phyloP scores from a whole-genome alignment of 139 green algal species.

The Bryopsis sp. region DNA sequence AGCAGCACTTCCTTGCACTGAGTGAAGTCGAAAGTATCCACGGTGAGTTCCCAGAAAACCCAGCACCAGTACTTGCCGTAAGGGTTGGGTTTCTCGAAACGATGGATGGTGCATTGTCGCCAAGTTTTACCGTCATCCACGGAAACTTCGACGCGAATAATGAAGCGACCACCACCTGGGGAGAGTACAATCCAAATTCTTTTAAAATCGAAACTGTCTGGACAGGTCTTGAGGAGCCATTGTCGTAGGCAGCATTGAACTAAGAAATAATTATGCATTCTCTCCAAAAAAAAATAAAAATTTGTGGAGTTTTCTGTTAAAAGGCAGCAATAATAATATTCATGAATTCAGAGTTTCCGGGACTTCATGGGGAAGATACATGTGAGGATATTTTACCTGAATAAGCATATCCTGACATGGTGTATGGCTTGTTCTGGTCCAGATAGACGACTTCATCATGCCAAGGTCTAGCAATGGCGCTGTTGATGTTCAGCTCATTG shows the following conservation, averaged over 20 bases:
- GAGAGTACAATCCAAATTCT: too few relatives aligned
- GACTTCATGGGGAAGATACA: too few relatives aligned
- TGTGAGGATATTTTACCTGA: too few relatives aligned
- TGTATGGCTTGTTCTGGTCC: conserved; percentile 40
- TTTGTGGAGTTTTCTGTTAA: too few relatives aligned
- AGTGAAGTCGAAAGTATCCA: conserved; percentile 55
- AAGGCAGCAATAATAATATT: too few relatives aligned
- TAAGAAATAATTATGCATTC: too few relatives aligned
- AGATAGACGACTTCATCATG: conserved; percentile 83
- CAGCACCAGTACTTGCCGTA: conserved; percentile 84
- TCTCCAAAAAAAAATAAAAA: too few relatives aligned
- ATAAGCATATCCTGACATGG: conserved; percentile 76
- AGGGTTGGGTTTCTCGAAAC: conserved; percentile 49
- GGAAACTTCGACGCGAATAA: conserved; percentile 88
- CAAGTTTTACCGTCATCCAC: conserved; percentile 80
- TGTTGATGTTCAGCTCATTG: conserved; percentile 98
- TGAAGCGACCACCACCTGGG: conserved; percentile 75
- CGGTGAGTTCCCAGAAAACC: conserved; percentile 61
- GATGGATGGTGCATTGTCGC: conserved; percentile 59
- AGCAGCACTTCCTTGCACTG: conserved; percentile 51
- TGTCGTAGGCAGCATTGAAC: too few relatives aligned
- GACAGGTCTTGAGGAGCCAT: too few relatives aligned
- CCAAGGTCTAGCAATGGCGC: conserved; percentile 65
- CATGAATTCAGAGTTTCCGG: too few relatives aligned
- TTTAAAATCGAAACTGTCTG: too few relatives aligned